Base-by-base conservation (phyloP, 192 early-diverging fungal species). In the Coemansia reversa region DNA sequence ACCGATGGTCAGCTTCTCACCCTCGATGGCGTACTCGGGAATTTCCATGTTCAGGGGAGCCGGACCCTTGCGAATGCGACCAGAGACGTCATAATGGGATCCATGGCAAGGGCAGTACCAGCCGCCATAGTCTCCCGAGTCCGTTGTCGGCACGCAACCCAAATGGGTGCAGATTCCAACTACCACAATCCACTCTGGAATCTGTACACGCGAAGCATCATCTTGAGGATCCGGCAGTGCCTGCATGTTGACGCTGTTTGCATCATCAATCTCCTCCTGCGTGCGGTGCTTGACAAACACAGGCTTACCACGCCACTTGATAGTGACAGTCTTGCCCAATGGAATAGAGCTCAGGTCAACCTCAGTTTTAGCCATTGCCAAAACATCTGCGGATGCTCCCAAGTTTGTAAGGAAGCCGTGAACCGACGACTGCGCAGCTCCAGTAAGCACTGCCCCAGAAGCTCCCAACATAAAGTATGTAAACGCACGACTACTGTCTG, bases 91-190 rank as follows among this genome's bases (percentile, higher is more conserved):
- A 79, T 98, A 98, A 77, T 98, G 96, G 42, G 96, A 98, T 61
- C 96, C 96, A 85, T 98, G 96, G 89, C 96, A 98, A 56, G 96
- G 96, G 84, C 96, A 98, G 89, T 96, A 98, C 96, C 96, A 98
- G 69, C 96, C 96, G 73, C 93, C 92, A 81, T 87, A 98, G 58
- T 98, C 96, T 75, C 96, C 96, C 75, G 96, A 88, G 73, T 98
- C 96, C 47, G 94, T 94, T 66, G 97, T 92, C 61, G 96, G 96
- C 58, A 98, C 96, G 84, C 96, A 98, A 67, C 96, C 96, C 82
- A 94, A 83, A 86, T 90, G 91, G 60, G 89, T 86, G 83, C 86
- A 92, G 63, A 87, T 88, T 72, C 94, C 95, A 50, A 98, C 80
- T 87, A 97, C 94, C 49, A 98, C 93, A 30, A 98, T 86, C 95